phyloP scores from a whole-genome alignment of 306 rosid species.

The Bauhinia variegata region DNA sequence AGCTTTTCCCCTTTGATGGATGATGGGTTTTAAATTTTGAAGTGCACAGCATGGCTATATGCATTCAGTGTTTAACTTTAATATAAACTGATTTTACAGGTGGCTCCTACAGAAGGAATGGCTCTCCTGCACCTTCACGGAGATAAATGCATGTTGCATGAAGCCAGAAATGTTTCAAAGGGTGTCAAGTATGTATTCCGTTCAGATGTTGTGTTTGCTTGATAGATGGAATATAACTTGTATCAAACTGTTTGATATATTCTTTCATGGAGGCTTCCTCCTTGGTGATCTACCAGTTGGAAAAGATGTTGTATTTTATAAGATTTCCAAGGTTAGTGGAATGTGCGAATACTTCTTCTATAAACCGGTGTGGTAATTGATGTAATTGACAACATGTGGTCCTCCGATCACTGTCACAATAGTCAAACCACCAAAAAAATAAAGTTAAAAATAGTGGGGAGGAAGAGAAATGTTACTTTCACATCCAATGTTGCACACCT shows the following conservation, averaged over 20 bases:
- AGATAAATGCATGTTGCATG: slow-evolving; percentile 88
- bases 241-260: slow-evolving; percentile 28
- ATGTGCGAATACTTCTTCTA: no score
- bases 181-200: slow-evolving; percentile 87
- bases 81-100: slow-evolving; percentile 50
- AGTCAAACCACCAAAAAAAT: no score
- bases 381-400: no score
- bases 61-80: slow-evolving; percentile 37
- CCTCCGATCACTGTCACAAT: no score
- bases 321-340: slow-evolving; percentile 6
- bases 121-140: slow-evolving; percentile 93
- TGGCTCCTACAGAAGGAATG: slow-evolving; percentile 87
- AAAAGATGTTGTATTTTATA: not conserved
- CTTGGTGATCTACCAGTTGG: slow-evolving; percentile 12
- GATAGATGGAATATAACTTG: slow-evolving; percentile 39
- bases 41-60: slow-evolving; percentile 34
- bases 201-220: slow-evolving; percentile 79
- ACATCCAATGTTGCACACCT: no score
- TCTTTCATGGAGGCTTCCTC: slow-evolving; percentile 21
- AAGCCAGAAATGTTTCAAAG: slow-evolving; percentile 81
- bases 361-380: no score
- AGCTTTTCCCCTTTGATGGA: not conserved
- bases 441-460: no score
- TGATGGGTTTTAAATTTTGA: not conserved
- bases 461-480: no score